phyloP scores from a whole-genome alignment of 106 monocot genomes.

The Posidonia australis region DNA sequence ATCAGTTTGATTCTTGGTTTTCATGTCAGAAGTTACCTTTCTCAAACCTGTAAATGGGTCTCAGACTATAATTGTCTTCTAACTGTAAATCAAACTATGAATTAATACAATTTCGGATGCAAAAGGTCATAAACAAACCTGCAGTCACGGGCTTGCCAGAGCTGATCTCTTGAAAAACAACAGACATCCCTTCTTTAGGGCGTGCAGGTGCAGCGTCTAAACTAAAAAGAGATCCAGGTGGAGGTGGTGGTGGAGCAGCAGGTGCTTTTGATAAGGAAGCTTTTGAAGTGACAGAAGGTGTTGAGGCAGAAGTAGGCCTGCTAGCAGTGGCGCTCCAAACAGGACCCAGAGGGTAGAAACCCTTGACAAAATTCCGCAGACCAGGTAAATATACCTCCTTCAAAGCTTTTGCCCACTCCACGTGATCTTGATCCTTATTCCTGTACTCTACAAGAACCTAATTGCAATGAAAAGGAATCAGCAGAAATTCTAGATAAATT shows the following conservation, averaged over 20 bases:
- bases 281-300: conserved; percentile 20
- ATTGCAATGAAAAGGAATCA: background rate
- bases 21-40: conserved; percentile 88
- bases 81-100: conserved; percentile 1
- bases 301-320: conserved; percentile 11
- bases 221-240: conserved; percentile 31
- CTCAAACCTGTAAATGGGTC: conserved; percentile 37
- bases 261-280: conserved; percentile 21
- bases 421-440: conserved; percentile 76
- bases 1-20: conserved; percentile 63
- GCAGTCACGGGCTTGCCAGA: conserved; percentile 56
- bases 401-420: conserved; percentile 91
- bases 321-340: conserved; percentile 51
- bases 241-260: conserved; percentile 41
- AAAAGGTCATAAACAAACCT: conserved; percentile 24
- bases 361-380: conserved; percentile 81
- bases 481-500: background rate
- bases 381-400: conserved; percentile 87
- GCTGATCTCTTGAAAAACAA: conserved; percentile 79
- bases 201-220: conserved; percentile 26
- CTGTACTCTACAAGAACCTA: conserved; percentile 88
- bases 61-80: background rate
- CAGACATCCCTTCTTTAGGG: conserved; percentile 73
- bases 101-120: background rate
- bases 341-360: conserved; percentile 76